Evolutionary conservation across 805 yeast species (phyloP), one percentile per base, ranked within the genome.

Genomic region (Scheffersomyces lignosus): DNA sequence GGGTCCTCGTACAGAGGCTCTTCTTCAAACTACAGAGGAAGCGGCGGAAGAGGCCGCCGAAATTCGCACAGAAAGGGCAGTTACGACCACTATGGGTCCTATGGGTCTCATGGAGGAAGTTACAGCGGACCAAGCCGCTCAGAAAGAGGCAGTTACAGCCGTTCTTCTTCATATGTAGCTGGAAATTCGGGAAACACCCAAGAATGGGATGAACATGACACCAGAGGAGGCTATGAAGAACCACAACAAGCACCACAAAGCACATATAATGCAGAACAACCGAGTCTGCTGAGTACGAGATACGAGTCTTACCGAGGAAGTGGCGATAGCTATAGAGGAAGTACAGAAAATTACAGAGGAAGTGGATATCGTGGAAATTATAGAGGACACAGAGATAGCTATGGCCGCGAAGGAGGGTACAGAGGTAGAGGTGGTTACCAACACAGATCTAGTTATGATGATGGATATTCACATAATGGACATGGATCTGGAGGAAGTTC

Each of bases 191-290:
- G n/a, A 4, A 18, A 18, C 9, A 18, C 15, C 5, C 15, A 17
- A 15, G 32, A 34, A 9, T n/a, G n/a, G n/a, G 33, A 34, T 12
- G 6, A 25, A 7, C 18, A 16, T 14, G 36, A 37, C 8, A 41
- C 29, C n/a, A 23, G 33, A 22, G 33, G 29, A 28, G 31, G n/a
- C 10, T 27, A 31, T 13, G 17, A n/a, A 10, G 34, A 20, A 7
- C 14, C 34, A 17, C 25, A 25, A 3, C 24, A 18, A 22, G 26
- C 14, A 20, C 18, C 13, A 14, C 24, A 6, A 30, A 18, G 33
- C 15, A 9, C 5, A 9, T 18, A 25, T 12, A 34, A 36, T 14
- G 15, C 34, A n/a, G n/a, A n/a, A n/a, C n/a, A n/a, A n/a, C n/a
- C n/a, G n/a, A n/a, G n/a, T n/a, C n/a, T n/a, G n/a, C n/a, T n/a